phyloP scores from a whole-genome alignment of 768 basidiomycete genomes.

The Pleurotus pulmonarius region DNA sequence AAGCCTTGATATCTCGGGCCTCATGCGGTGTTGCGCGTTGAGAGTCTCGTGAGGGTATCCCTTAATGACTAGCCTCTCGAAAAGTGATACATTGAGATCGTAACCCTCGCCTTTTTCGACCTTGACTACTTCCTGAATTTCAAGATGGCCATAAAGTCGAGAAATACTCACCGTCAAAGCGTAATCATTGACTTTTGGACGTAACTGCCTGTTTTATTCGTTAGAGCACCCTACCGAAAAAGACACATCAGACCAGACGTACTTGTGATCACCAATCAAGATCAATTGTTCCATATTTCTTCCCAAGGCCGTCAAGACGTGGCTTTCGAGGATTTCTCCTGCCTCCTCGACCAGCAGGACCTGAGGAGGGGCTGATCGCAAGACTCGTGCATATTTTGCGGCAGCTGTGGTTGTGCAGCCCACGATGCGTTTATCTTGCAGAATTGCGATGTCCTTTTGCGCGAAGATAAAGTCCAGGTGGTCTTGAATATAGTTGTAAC shows the following conservation, averaged over 20 bases:
- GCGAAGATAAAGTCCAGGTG: conserved; percentile 31
- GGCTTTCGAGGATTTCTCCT: conserved; percentile 69
- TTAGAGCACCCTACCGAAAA: background rate
- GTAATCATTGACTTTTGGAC: conserved; percentile 71
- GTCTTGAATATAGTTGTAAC: conserved; percentile 15
- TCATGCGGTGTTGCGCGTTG: conserved; percentile 64
- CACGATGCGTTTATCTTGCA: conserved; percentile 51
- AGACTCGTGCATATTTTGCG: conserved; percentile 49
- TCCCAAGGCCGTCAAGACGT: conserved; percentile 56
- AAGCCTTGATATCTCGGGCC: conserved; percentile 65
- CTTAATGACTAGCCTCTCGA: conserved; percentile 62
- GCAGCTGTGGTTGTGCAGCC: conserved; percentile 71
- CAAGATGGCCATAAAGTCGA: too few species aligned
- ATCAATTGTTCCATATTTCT: conserved; percentile 46
- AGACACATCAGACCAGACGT: conserved; percentile 14
- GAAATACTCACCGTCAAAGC: conserved; percentile 36
- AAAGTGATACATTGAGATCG: conserved; percentile 64
- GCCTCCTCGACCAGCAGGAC: conserved; percentile 70
- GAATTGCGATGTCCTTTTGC: conserved; percentile 26
- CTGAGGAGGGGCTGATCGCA: conserved; percentile 42
- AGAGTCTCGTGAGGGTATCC: conserved; percentile 62
- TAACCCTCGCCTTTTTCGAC: conserved; percentile 65
- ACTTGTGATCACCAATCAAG: conserved; percentile 75
- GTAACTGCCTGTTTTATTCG: conserved; percentile 48
- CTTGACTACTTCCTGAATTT: background rate